Base-by-base conservation (phyloP, 202 grass and related monocot genomes). In the Miscanthus sacchariflorus region DNA sequence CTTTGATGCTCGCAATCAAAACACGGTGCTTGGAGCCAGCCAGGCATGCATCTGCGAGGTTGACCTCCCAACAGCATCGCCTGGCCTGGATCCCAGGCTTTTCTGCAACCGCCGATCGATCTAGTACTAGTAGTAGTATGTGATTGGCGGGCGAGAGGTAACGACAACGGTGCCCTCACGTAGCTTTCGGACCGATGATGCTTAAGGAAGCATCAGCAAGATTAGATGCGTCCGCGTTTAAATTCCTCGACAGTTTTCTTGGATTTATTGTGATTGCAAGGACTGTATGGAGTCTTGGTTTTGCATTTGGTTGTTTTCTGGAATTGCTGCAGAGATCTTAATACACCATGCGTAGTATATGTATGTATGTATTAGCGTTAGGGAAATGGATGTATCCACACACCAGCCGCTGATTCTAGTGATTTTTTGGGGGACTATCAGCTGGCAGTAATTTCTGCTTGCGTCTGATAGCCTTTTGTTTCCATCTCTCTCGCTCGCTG, bases 1-100 rank as follows among this genome's bases (percentile, higher is more conserved):
- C 70, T 30, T 42, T 61, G 68, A 64, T 63, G 46, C n/a, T 81
- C 35, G 44, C 52, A 24, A 82, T 77, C 38, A 72, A 66, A 59
- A 27, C 78, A 28, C 70, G 21, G 70, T 77, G 74, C 81, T 81
- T 43, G 80, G 77, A 87, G 49, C 45, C 40, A 66, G 45, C 74
- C 17, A 38, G 28, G 6, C 8, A 75, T 4, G 72, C 44, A 68
- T 25, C 49, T 21, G 44, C 68, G 90, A 87, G 74, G 75, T 68
- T 58, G 93, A 95, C 87, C 36, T 85, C 89, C 83, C 80, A 95
- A 82, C 89, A 77, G 65, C 81, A 87, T 80, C 66, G 80, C 77
- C 89, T 87, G 71, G 13, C 77, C 39, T 64, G 66, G 79, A 88
- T 87, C 44, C 70, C 52, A 87, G 39, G 63, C 45, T 88, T 70